Evolutionary conservation across 1,139 yeast species (phyloP).

Genomic region (Yamadazyma pseudoaaseri): DNA sequence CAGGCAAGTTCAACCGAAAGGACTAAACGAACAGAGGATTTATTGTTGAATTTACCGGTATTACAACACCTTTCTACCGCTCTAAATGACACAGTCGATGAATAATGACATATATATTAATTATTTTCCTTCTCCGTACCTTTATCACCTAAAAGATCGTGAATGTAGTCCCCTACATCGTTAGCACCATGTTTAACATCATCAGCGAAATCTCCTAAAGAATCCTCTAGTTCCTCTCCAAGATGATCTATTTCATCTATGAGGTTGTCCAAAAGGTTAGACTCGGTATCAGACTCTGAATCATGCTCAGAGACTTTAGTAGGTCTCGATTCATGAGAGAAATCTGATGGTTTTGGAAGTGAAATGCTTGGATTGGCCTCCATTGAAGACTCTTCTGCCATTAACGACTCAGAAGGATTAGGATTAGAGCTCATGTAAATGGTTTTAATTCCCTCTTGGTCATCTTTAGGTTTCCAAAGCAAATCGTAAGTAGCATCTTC

Average conservation of each 20-base stretch:
- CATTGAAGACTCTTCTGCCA: constrained; percentile 23
- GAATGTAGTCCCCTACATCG: neutral
- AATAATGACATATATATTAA: neutral
- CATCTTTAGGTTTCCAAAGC: constrained; percentile 28
- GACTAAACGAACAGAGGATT: constrained; percentile 6
- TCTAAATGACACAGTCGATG: constrained; percentile 12
- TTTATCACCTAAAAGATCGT: neutral
- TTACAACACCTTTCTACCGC: constrained; percentile 16
- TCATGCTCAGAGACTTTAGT: constrained; percentile 5
- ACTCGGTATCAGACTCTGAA: constrained; percentile 11
- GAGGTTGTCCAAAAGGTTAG: constrained; percentile 18
- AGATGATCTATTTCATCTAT: constrained; percentile 23
- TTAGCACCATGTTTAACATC: too few species aligned
- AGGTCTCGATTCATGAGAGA: constrained; percentile 6
- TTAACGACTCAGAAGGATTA: constrained; percentile 19
- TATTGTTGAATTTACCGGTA: constrained; percentile 11
- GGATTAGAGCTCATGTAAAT: constrained; percentile 9
- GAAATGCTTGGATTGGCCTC: constrained; percentile 16
- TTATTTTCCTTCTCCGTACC: neutral
- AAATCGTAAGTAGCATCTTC: constrained; percentile 53
- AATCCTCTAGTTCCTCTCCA: constrained; percentile 18
- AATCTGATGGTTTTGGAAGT: constrained; percentile 39
- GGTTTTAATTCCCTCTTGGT: constrained; percentile 8
- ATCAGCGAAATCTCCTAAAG: constrained; percentile 15
- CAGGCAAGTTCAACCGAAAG: constrained; percentile 8